Evolutionary conservation across 371 early-diverging fungal genomes (phyloP).

Genomic region (Mucor piriformis): DNA sequence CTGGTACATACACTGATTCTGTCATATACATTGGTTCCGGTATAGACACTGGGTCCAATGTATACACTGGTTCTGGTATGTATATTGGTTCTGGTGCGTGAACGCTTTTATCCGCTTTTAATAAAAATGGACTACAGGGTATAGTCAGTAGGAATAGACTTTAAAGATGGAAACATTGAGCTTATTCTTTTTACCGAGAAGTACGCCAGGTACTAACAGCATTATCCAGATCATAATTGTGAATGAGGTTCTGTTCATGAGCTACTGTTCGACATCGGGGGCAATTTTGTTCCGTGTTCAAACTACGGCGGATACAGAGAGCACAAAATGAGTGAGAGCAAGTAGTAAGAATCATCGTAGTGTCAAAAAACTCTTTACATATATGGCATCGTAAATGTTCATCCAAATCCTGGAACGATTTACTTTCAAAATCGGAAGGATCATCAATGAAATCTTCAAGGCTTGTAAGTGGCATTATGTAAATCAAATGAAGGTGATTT

Average conservation of each 20-base stretch:
- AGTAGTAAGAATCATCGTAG: slow-evolving; percentile 55
- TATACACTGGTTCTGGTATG: no score
- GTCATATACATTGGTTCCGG: no score
- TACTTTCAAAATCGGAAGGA: slow-evolving; percentile 28
- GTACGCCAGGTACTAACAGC: slow-evolving; percentile 29
- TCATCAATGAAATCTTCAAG: no score
- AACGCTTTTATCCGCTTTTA: no score
- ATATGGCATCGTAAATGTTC: slow-evolving; percentile 68
- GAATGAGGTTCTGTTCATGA: slow-evolving; percentile 36
- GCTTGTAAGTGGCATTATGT: no score
- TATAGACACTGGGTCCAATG: no score
- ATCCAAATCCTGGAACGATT: slow-evolving; percentile 54
- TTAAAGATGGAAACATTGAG: no score
- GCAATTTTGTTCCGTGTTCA: slow-evolving; percentile 55
- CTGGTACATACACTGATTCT: no score
- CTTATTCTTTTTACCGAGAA: slow-evolving; percentile 10
- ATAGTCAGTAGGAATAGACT: no score
- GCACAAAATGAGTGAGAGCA: slow-evolving; percentile 78
- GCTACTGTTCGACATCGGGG: slow-evolving; percentile 58
- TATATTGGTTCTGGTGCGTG: no score
- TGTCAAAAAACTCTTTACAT: slow-evolving; percentile 66
- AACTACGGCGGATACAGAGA: slow-evolving; percentile 63
- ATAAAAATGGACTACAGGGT: no score
- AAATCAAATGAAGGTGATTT: no score
- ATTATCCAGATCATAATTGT: slow-evolving; percentile 50